Base-by-base conservation (phyloP, 73 alveolate species). In the Effrenium voratum region DNA sequence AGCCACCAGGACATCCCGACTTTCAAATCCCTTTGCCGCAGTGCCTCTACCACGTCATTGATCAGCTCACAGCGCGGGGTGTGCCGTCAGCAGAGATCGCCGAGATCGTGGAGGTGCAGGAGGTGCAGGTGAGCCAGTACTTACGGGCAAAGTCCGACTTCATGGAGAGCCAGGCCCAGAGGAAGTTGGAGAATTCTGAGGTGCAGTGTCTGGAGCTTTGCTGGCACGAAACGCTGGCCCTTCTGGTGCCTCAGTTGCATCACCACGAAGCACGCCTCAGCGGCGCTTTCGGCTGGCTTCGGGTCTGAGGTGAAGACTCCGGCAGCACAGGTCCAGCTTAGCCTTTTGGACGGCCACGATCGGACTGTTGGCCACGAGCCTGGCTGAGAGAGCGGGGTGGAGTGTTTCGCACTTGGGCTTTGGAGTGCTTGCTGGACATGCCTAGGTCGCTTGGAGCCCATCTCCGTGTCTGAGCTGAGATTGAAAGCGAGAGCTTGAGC, bases 181-280 rank as follows among this genome's bases (percentile, higher is more conserved):
- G 94, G 60, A 59, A 57, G 70, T 81, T 44, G 81, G 94, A 85
- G 77, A 36, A 40, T 41, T 80, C 81, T 46, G 94, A 85, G 60
- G 94, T 52, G 32, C 79, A 41, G 16, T 85, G 94, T 16, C 60
- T 85, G 43, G 94, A 85, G 43, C 44, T 85, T n/a, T 59, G 81
- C 52, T 85, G 94, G 94, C 63, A 85, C 32, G 94, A 85, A 40
- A 85, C 94, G n/a, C 40, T 85, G 63, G 94, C 94, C 30, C 15
- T 85, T 2, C 44, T 85, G 57, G 94, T 26, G 24, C 5, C 66
- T 38, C 24, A 34, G 83, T 30, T 36, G n/a, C 76, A 63, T n/a
- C n/a, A n/a, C n/a, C n/a, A n/a, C n/a, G n/a, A n/a, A n/a, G n/a
- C n/a, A n/a, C n/a, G n/a, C n/a, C n/a, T n/a, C n/a, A n/a, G n/a